Percentiles rank a stretch among this genome's conserved stretches.
Evolutionary conservation across 345 rosid species (phyloP).

Genomic region (Citrus reticulata): DNA sequence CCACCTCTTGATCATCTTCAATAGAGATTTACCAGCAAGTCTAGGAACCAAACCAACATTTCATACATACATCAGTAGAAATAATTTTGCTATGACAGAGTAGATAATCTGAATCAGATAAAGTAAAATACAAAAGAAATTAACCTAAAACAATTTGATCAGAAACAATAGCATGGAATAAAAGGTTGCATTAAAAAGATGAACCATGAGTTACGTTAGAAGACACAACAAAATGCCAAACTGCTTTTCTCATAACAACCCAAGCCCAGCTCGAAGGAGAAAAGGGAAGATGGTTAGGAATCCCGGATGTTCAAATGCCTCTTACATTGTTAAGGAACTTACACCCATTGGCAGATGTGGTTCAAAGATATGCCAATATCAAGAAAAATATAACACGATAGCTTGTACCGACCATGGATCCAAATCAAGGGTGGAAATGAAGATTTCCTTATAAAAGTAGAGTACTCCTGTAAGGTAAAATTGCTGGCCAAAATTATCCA

Average conservation of each 20-base stretch:
- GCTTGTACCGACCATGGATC: background rate
- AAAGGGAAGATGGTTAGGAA: background rate
- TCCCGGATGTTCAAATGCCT: background rate
- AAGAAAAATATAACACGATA: background rate
- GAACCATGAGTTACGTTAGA: background rate
- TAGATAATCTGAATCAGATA: background rate
- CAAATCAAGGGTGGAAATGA: background rate
- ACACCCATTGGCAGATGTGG: too few relatives aligned
- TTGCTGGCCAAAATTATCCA: background rate
- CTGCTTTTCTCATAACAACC: background rate
- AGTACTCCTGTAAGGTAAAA: background rate
- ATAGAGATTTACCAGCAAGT: constrained; percentile 89
- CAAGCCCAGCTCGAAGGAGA: background rate
- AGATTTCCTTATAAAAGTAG: background rate
- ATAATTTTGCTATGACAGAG: background rate
- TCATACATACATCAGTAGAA: constrained; percentile 7
- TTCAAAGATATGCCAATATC: background rate
- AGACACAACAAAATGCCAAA: background rate
- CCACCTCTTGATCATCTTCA: constrained; percentile 95
- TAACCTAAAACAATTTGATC: background rate
- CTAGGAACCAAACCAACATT: constrained; percentile 44
- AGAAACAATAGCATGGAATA: background rate
- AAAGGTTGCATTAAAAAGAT: background rate
- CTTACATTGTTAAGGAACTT: background rate
- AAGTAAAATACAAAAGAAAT: background rate